Percentiles rank a stretch among this genome's conserved stretches.
Evolutionary conservation across 805 yeast genomes (phyloP).

Genomic region (Teunomyces pallodes): DNA sequence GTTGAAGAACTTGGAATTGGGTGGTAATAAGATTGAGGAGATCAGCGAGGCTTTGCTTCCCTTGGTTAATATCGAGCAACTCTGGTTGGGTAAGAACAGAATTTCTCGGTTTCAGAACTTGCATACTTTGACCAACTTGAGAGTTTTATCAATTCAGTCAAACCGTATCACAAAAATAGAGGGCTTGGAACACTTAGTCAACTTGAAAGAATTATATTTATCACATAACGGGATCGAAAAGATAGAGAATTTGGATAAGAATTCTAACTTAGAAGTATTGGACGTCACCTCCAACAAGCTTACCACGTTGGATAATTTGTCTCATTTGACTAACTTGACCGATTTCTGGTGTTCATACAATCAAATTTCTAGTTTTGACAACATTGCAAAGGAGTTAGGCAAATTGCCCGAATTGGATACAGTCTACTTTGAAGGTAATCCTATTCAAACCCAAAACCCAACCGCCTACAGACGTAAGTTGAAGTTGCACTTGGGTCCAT

Average conservation of each 20-base stretch:
- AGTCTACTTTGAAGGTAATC: conserved; percentile 92
- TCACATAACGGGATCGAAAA: conserved; percentile 77
- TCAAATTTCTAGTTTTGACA: conserved; percentile 62
- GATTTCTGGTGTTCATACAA: conserved; percentile 94
- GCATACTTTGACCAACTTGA: conserved; percentile 55
- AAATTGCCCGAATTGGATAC: conserved; percentile 68
- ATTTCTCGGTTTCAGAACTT: conserved; percentile 66
- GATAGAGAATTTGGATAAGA: conserved; percentile 76
- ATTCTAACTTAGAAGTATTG: conserved; percentile 62
- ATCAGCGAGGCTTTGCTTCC: conserved; percentile 56
- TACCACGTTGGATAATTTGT: conserved; percentile 56
- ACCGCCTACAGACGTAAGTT: conserved; percentile 85
- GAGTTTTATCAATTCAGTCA: conserved; percentile 83
- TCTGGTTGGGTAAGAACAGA: conserved; percentile 92
- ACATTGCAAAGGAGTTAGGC: conserved; percentile 64
- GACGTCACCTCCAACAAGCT: conserved; percentile 82
- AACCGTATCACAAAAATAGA: conserved; percentile 76
- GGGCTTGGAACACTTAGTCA: conserved; percentile 69
- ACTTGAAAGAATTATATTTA: conserved; percentile 81
- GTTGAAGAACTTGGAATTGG: conserved; percentile 76
- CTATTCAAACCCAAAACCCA: conserved; percentile 69
- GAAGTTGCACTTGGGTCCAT: conserved; percentile 65
- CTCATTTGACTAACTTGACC: conserved; percentile 67
- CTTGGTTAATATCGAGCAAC: conserved; percentile 59
- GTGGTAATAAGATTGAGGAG: conserved; percentile 73